A percentile compares a stretch with the other conserved stretches of the same genome.
Evolutionary conservation across 2,329 filamentous ascomycete species (phyloP).

Genomic region (Aspergillus neotritici): DNA sequence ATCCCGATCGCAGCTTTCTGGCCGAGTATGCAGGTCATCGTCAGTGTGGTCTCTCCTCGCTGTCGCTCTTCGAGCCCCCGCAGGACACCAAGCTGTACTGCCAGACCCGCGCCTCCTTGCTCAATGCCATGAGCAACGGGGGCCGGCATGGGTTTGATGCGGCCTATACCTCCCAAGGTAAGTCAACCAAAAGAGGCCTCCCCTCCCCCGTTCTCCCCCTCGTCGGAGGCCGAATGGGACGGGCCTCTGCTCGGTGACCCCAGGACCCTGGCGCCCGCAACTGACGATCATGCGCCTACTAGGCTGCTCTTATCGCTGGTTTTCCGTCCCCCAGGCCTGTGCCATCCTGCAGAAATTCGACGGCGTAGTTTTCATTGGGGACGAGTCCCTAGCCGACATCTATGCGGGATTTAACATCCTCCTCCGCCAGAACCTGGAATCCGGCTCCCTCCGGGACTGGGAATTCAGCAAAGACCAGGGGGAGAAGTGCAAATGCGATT

Average conservation of each 20-base stretch:
- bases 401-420: conserved; percentile 45
- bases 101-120: conserved; percentile 29
- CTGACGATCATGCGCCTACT: conserved; percentile 9
- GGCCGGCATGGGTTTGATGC: conserved; percentile 38
- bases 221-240: background rate
- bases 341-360: conserved; percentile 43
- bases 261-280: background rate
- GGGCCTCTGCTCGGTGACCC: too few relatives aligned
- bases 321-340: conserved; percentile 38
- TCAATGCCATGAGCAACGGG: conserved; percentile 39
- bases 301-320: conserved; percentile 43
- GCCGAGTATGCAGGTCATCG: conserved; percentile 30
- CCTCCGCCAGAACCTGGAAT: conserved; percentile 36
- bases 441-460: conserved; percentile 38
- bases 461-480: conserved; percentile 30
- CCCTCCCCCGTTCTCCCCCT: background rate
- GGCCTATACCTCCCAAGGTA: conserved; percentile 35
- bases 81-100: conserved; percentile 24
- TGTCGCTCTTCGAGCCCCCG: conserved; percentile 31
- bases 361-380: conserved; percentile 39
- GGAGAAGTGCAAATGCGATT: conserved; percentile 35
- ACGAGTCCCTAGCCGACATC: conserved; percentile 34
- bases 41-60: conserved; percentile 33
- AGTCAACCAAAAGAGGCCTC: conserved; percentile 4
- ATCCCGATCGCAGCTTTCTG: conserved; percentile 27